phyloP scores from a whole-genome alignment of 2,329 filamentous ascomycete species.

The Fusarium newnesense region DNA sequence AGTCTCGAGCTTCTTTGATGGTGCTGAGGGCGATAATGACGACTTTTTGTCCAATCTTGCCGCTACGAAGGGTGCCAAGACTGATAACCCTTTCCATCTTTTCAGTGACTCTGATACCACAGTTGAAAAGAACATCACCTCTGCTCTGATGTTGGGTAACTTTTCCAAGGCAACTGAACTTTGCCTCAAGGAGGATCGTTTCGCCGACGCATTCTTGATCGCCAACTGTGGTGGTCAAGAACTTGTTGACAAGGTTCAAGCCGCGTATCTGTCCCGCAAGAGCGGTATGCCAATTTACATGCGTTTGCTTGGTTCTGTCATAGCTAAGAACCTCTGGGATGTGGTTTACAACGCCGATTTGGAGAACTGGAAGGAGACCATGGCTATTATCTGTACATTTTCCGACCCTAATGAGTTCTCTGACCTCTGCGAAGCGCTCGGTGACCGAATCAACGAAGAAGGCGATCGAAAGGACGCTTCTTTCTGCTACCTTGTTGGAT shows the following conservation, averaged over 20 bases:
- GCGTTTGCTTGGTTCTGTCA: constrained; percentile 88
- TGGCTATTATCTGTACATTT: constrained; percentile 96
- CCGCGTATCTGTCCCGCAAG: constrained; percentile 87
- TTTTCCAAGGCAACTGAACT: constrained; percentile 92
- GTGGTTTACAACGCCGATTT: constrained; percentile 96
- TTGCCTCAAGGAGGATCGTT: constrained; percentile 86
- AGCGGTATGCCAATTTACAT: constrained; percentile 89
- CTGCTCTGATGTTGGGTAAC: constrained; percentile 86
- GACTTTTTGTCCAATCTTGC: constrained; percentile 88
- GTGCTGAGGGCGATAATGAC: constrained; percentile 72
- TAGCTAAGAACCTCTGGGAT: constrained; percentile 97
- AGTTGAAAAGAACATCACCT: constrained; percentile 87
- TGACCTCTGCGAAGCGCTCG: constrained; percentile 93
- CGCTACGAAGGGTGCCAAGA: constrained; percentile 90
- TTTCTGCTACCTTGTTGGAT: constrained; percentile 95
- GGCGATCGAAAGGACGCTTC: constrained; percentile 87
- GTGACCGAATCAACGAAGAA: constrained; percentile 87
- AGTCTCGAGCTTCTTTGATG: constrained; percentile 84
- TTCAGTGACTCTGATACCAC: constrained; percentile 85
- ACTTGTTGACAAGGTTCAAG: constrained; percentile 92
- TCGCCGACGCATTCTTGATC: constrained; percentile 97
- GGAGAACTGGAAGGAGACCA: constrained; percentile 94
- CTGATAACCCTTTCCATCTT: constrained; percentile 92
- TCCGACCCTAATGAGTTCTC: constrained; percentile 91
- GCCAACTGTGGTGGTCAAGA: constrained; percentile 96